These are phyloP conservation scores for Aspergillus fischeri DNA, from an alignment of 2,329 filamentous ascomycete species.

Conservation along the genomic window DNA sequence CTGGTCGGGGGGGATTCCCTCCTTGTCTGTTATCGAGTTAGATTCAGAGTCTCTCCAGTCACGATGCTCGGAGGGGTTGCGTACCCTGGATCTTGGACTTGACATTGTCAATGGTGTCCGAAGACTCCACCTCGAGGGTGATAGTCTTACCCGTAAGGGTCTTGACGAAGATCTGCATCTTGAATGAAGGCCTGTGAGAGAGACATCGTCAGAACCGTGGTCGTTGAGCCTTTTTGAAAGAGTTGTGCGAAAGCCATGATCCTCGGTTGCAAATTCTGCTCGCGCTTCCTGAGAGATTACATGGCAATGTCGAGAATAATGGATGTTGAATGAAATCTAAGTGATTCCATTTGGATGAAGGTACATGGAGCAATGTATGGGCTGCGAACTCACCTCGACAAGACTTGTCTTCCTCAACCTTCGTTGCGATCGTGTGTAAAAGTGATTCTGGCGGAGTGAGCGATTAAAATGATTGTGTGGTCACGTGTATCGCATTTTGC, in stretches of 20 bases:
- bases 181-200: conserved; percentile 41
- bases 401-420: conserved; percentile 59
- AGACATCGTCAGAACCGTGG: conserved; percentile 14
- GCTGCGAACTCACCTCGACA: conserved; percentile 51
- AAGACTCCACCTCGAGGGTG: conserved; percentile 99
- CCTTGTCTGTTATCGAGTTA: conserved; percentile 72
- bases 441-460: conserved; percentile 22
- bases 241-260: neutral
- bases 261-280: neutral
- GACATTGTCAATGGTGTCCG: conserved; percentile 99
- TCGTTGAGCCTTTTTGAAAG: neutral
- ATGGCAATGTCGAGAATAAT: neutral
- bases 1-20: conserved; percentile 98
- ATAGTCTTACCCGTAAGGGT: conserved; percentile 98
- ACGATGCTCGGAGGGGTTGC: conserved; percentile 14
- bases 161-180: conserved; percentile 56
- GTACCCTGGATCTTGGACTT: conserved; percentile 87
- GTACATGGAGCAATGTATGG: conserved; percentile 1
- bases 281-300: neutral
- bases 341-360: neutral
- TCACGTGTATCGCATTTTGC: conserved; percentile 26
- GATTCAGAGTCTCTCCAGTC: neutral
- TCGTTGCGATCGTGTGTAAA: conserved; percentile 28
- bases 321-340: neutral
- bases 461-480: conserved; percentile 39